phyloP scores from a whole-genome alignment of 2,329 filamentous ascomycete genomes.

The Penicillium palitans region DNA sequence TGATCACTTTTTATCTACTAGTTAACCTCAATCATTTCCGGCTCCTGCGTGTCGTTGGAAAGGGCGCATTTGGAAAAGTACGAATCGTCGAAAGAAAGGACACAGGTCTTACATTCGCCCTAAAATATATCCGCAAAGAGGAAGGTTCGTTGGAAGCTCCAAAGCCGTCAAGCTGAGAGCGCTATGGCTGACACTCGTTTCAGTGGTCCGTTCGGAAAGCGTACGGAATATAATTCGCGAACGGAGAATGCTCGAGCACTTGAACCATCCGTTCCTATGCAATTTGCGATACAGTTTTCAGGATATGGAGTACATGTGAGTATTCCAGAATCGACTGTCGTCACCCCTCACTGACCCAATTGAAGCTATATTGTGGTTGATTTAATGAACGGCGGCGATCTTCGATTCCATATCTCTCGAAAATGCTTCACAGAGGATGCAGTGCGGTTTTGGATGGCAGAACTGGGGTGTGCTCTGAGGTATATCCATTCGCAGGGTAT shows the following conservation, averaged over 20 bases:
- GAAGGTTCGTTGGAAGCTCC: slow-evolving; percentile 59
- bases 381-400: slow-evolving; percentile 94
- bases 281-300: slow-evolving; percentile 99
- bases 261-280: slow-evolving; percentile 97
- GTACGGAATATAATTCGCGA: slow-evolving; percentile 98
- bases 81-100: slow-evolving; percentile 98
- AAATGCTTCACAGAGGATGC: slow-evolving; percentile 98
- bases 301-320: slow-evolving; percentile 97
- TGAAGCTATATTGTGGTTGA: slow-evolving; percentile 86
- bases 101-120: slow-evolving; percentile 85
- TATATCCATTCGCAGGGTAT: slow-evolving; percentile 86
- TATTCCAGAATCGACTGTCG: not conserved
- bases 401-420: slow-evolving; percentile 95
- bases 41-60: slow-evolving; percentile 89
- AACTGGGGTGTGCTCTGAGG: slow-evolving; percentile 84
- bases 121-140: slow-evolving; percentile 99
- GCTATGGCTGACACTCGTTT: slow-evolving; percentile 22
- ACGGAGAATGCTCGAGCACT: slow-evolving; percentile 94
- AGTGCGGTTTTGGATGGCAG: slow-evolving; percentile 93
- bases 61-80: slow-evolving; percentile 97
- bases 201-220: slow-evolving; percentile 95
- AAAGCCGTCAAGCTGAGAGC: not conserved
- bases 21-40: slow-evolving; percentile 98
- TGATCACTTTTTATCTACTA: slow-evolving; percentile 41
- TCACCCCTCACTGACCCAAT: slow-evolving; percentile 25